phyloP scores from a whole-genome alignment of 1,139 yeast species.

The Saccharomyces pastorianus region DNA sequence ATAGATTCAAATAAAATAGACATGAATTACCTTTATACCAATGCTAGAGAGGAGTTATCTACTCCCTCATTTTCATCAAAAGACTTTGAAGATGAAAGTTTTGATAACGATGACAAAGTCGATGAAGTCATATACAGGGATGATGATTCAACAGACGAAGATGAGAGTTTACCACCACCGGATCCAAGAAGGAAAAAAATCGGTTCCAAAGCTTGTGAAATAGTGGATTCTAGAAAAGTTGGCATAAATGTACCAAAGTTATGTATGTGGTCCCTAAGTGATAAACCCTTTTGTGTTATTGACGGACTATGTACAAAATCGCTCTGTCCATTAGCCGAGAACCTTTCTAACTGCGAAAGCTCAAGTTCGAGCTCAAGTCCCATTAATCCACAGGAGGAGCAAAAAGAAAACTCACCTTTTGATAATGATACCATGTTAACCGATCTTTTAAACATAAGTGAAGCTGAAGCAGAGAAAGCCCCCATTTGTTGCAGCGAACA shows the following conservation, averaged over 20 bases:
- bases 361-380: background rate
- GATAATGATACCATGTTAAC: background rate
- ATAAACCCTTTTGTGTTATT: constrained; percentile 84
- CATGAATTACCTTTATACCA: background rate
- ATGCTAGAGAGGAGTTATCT: background rate
- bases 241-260: constrained; percentile 85
- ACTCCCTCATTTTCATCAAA: background rate
- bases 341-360: background rate
- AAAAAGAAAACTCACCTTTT: background rate
- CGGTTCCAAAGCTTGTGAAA: constrained; percentile 77
- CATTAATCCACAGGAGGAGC: background rate
- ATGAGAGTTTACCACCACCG: constrained; percentile 61
- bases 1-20: background rate
- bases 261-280: constrained; percentile 86
- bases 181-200: constrained; percentile 45
- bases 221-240: constrained; percentile 72
- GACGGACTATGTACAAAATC: constrained; percentile 89
- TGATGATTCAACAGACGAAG: constrained; percentile 92
- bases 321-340: constrained; percentile 39
- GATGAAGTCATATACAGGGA: constrained; percentile 30
- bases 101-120: constrained; percentile 19
- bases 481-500: background rate
- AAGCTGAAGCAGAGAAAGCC: background rate
- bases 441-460: background rate
- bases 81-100: constrained; percentile 1